Base-by-base conservation (phyloP, 1,284 basidiomycete genomes). In the Ganoderma sinense region DNA sequence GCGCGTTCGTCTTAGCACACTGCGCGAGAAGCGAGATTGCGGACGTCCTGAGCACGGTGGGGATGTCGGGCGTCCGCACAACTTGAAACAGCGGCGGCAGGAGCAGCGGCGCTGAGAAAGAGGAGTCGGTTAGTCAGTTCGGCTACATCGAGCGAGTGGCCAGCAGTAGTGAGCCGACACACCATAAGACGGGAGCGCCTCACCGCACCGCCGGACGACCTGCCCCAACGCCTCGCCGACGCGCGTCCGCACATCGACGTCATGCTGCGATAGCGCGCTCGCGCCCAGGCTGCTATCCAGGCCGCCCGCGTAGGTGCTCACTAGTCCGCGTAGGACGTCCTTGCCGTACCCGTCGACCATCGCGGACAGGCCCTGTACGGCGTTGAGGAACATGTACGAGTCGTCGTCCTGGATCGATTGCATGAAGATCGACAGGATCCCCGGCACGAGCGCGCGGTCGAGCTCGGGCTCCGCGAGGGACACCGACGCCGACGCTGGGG, bases 341-440 rank as follows among this genome's bases (percentile, higher is more conserved):
- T 86, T 88, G 1, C 95, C 95, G 68, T 91, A 90, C 1, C 85
- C 85, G 75, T 96, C 91, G 1, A 92, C 94, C 88, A 97, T 92
- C 18, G 88, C 91, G 5, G 92, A 88, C 1, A 99, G 84, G 0
- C 97, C 97, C 77, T 97, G 94, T 5, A 98, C 92, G 0, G 95
- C 96, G 77, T 97, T 97, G 67, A 99, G 83, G 79, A 97, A 99
- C 69, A 99, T 91, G 81, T 97, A 99, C 41, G 94, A 96, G 78
- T 99, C 97, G 63, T 97, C 94, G 75, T 98, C 96, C 77, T 96
- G 93, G 4, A 98, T 82, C 0, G 92, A 89, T 75, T 95, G 90
- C 71, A 98, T 81, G 79, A 98, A 97, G 64, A 98, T 92, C 59
- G 95, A 94, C 58, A 97, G 83, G 74, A 98, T 94, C 1, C 91